These are phyloP conservation scores for Glomus cerebriforme DNA, from an alignment of 192 early-diverging fungal species.

Conservation along the genomic window DNA sequence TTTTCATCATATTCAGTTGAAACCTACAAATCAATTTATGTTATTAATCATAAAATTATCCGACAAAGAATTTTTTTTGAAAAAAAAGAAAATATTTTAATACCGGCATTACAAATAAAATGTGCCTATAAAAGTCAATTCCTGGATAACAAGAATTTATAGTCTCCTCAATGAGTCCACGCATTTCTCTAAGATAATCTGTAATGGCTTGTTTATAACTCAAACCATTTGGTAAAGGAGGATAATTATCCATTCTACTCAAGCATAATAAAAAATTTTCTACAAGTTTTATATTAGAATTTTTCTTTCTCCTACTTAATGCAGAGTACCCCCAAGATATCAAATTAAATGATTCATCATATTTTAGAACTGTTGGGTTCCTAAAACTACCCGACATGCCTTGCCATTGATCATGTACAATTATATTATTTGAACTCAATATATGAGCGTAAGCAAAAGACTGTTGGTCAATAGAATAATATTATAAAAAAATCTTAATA, in stretches of 20 bases:
- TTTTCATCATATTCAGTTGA: not conserved
- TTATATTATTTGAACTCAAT: not conserved
- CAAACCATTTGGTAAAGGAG: not conserved
- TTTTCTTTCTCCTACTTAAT: not conserved
- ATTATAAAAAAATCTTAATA: too few relatives aligned
- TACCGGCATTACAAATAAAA: not conserved
- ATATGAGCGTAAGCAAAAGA: not conserved
- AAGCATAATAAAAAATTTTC: not conserved
- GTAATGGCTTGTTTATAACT: not conserved
- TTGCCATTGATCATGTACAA: not conserved
- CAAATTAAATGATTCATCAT: not conserved
- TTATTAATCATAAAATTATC: too few relatives aligned
- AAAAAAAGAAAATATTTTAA: too few relatives aligned
- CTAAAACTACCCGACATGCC: not conserved
- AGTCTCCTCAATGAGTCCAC: not conserved
- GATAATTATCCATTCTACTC: not conserved
- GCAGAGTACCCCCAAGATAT: not conserved
- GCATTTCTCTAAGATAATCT: not conserved
- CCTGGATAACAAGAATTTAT: not conserved
- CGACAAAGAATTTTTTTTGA: too few relatives aligned
- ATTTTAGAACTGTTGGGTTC: not conserved
- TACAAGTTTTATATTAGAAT: not conserved
- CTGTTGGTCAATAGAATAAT: not conserved
- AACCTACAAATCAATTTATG: conserved; percentile 33
- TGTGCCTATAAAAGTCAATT: not conserved